Base-by-base conservation (phyloP, 2,329 filamentous ascomycete species). In the Leptographium lundbergii region DNA sequence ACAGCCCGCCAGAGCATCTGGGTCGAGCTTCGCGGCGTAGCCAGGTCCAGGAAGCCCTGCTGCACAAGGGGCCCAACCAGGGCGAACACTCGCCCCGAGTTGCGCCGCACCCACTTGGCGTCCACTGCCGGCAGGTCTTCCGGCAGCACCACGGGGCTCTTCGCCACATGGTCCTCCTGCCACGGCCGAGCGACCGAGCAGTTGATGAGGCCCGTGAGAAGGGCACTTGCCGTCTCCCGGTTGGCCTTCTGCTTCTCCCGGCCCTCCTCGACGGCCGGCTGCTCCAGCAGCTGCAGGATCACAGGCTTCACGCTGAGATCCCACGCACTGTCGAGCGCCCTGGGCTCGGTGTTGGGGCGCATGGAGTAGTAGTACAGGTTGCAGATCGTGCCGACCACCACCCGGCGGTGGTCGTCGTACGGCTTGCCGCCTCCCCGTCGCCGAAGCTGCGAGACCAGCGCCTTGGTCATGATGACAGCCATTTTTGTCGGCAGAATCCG, bases 81-180 rank as follows among this genome's bases (percentile, higher is more conserved):
- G 3, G 78, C 71, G 39, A 96, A 80, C 5, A 96, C 78, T 51
- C 77, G 78, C 1, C 74, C 68, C 5, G 87, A 75, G 62, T 89
- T 89, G 60, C 82, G 86, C 57, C 92, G 82, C 14, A 95, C 77
- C 94, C 94, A 99, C 74, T 87, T 90, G 5, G 88, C 78, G 66
- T 97, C 91, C 7, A 97, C 75, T 7, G 85, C 76, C 6, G 91
- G 88, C n/a, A 99, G 75, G 61, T 96, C 90, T n/a, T 85, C 82
- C 0, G 85, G 78, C 57, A 77, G 80, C 57, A 84, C 73, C 36
- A 85, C 71, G 3, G 81, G 74, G 19, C 73, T 71, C 24, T 87
- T 81, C 60, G 84, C 77, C 11, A 89, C 85, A 57, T 85, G 84
- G 62, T 88, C 84, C 63, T 88, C 84, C 58, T 82, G 85, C 90